Evolutionary conservation across 495 filamentous ascomycete species (phyloP), one percentile per base, ranked within the genome.

Genomic region (Xylaria grammica): DNA sequence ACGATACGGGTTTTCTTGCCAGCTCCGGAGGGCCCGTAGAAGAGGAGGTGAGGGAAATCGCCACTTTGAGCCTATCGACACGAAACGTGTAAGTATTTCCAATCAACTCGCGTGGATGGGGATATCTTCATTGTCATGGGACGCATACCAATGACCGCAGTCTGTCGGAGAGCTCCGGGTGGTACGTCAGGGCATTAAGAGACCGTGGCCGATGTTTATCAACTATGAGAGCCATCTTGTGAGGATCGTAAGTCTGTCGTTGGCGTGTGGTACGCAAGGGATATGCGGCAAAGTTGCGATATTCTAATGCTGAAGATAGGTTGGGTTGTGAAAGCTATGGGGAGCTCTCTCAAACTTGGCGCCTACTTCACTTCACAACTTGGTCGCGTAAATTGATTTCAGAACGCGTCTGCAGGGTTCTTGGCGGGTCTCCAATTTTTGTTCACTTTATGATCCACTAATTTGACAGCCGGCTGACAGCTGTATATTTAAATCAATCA

Each of bases 1-100:
- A 97, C 91, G 61, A 97, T 94, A 24, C 95, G 91, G 4, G 95
- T 99, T 74, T 99, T 99, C 76, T 99, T 99, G 52, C 95, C 95
- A 0, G 95, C 95, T 22, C 95, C 95, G 0, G 93, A 97, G 1
- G 95, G 95, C 2, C 95, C 95, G 72, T 98, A 98, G 60, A 99
- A 89, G 64, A 99, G 89, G 38, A 98, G 88, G 75, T 99, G 96
- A 58, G 95, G 95, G 71, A 99, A 98, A 75, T 99, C 95, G 63
- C 93, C 93, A 78, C 88, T 93, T 87, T 96, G 91, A 8, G 95
- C 95, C 94, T 97, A 67, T 56, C 38, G 29, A 30, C 58, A 49
- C 42, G 59, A 54, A 55, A 56, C 22, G 48, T 40, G 67, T 69
- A 13, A 73, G 59, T 40, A 42, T 62, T 27, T 32, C 66, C 17